Conservation (phyloP, 495 filamentous ascomycete species). For the Chaetomium tenue region DNA sequence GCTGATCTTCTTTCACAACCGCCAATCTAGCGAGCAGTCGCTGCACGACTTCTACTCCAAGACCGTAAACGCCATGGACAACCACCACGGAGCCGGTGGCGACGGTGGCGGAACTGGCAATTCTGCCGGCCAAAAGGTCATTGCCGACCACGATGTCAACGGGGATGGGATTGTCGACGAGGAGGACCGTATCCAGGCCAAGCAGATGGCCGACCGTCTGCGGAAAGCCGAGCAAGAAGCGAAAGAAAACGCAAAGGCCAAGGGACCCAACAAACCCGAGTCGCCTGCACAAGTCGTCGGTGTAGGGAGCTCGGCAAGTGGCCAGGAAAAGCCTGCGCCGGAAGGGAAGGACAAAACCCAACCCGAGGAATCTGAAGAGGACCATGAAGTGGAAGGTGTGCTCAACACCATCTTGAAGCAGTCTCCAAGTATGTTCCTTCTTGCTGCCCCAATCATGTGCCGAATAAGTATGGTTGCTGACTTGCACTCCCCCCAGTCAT, state of each 20-base stretch:
- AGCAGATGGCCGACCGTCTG: constrained; percentile 46
- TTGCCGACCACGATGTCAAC: constrained; percentile 41
- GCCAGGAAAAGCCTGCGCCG: constrained; percentile 53
- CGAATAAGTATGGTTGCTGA: constrained; percentile 27
- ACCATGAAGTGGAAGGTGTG: constrained; percentile 58
- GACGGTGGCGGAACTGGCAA: neutral
- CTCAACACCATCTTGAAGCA: constrained; percentile 75
- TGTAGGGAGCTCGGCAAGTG: constrained; percentile 59
- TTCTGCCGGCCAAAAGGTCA: constrained; percentile 32
- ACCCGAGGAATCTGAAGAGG: constrained; percentile 54
- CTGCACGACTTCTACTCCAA: constrained; percentile 55
- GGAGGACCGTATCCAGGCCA: constrained; percentile 43
- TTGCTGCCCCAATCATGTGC: neutral
- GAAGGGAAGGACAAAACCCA: constrained; percentile 39
- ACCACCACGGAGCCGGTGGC: constrained; percentile 22
- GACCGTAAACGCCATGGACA: constrained; percentile 51
- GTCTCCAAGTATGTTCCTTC: constrained; percentile 63
- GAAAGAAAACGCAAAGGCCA: constrained; percentile 54
- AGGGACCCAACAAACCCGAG: constrained; percentile 55
- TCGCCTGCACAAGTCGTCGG: constrained; percentile 46
- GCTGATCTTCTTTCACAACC: constrained; percentile 57
- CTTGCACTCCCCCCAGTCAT: constrained; percentile 58
- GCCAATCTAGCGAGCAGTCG: constrained; percentile 38
- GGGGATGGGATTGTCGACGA: constrained; percentile 48
- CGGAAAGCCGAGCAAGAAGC: constrained; percentile 54